These are phyloP conservation scores for Coemansia sp. DNA, from an alignment of 192 early-diverging fungal species.

Conservation along the genomic window DNA sequence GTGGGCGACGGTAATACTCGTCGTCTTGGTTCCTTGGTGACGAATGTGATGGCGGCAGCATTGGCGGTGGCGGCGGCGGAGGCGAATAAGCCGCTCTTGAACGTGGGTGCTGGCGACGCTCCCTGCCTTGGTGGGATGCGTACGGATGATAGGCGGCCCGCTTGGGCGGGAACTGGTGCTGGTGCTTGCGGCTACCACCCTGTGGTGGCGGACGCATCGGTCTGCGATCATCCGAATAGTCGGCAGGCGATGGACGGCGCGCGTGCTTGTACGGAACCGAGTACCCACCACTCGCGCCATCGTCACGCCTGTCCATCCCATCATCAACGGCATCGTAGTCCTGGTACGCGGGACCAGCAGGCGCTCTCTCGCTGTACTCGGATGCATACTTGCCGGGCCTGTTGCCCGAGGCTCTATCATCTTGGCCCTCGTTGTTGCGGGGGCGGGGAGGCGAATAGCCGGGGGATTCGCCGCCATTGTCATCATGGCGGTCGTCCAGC, in stretches of 20 bases:
- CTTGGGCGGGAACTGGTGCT: background rate
- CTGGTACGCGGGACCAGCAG: background rate
- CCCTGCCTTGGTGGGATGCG: background rate
- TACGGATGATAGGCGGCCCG: background rate
- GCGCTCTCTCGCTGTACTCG: background rate
- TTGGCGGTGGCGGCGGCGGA: background rate
- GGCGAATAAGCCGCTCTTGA: background rate
- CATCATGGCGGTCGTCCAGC: constrained; percentile 10
- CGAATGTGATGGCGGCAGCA: background rate
- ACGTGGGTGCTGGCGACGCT: background rate
- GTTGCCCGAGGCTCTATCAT: background rate
- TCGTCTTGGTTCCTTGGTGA: background rate
- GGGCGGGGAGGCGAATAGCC: background rate
- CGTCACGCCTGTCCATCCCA: background rate
- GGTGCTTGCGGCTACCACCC: background rate
- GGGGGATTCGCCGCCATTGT: background rate
- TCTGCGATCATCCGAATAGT: background rate
- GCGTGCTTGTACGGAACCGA: background rate
- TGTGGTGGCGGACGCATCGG: background rate
- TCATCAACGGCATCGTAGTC: constrained; percentile 4
- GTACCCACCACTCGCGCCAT: background rate
- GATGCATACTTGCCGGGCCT: background rate
- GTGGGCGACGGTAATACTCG: background rate
- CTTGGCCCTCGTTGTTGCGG: constrained; percentile 1
- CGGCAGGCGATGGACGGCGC: background rate